Evolutionary conservation across 2,329 filamentous ascomycete genomes (phyloP).

Genomic region (Grosmannia penicillata): DNA sequence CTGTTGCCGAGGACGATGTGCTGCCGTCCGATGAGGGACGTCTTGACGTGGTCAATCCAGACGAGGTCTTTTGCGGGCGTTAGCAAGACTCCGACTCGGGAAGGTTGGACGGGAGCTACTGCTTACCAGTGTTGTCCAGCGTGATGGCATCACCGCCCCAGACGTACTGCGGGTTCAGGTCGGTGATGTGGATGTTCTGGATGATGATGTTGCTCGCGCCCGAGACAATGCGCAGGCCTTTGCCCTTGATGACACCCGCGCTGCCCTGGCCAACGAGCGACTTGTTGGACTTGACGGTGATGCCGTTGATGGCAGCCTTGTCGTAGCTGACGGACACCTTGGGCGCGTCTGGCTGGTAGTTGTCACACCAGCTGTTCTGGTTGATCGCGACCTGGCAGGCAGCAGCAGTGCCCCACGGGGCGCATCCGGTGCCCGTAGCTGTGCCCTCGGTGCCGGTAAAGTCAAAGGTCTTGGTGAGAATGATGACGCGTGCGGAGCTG

Average conservation of each 20-base stretch:
- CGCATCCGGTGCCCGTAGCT: background rate
- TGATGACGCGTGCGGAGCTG: conserved; percentile 1
- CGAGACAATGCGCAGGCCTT: background rate
- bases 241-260: conserved; percentile 1
- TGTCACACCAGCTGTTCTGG: conserved; percentile 1
- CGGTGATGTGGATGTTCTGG: conserved; percentile 1
- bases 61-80: background rate
- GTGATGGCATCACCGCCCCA: conserved; percentile 1
- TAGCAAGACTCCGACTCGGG: background rate
- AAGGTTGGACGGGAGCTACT: background rate
- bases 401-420: background rate
- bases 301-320: background rate
- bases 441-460: background rate
- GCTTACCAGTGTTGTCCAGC: background rate
- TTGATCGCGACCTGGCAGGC: background rate
- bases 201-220: background rate
- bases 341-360: background rate
- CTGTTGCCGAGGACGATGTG: background rate
- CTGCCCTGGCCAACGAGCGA: background rate
- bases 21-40: conserved; percentile 1
- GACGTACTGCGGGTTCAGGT: conserved; percentile 1
- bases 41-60: conserved; percentile 1
- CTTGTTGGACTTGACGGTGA: conserved; percentile 1
- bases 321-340: background rate
- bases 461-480: conserved; percentile 2